These are phyloP conservation scores for Fusarium bactridioides DNA, from an alignment of 2,329 filamentous ascomycete genomes.

Conservation along the genomic window DNA sequence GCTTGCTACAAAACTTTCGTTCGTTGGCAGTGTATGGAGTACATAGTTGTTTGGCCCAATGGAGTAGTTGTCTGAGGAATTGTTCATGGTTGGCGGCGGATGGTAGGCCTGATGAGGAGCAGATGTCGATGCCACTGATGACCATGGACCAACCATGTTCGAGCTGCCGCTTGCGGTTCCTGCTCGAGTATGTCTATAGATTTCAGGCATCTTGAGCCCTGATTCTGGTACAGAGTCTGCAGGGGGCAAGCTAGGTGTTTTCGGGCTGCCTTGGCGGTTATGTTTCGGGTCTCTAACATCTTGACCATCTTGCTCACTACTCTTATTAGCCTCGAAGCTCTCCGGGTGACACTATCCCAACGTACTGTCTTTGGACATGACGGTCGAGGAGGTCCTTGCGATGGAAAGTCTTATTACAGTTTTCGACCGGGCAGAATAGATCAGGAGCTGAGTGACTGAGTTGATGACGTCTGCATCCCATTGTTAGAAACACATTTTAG, in stretches of 20 bases:
- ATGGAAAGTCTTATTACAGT: slow-evolving; percentile 66
- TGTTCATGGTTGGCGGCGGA: slow-evolving; percentile 17
- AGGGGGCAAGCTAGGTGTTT: slow-evolving; percentile 25
- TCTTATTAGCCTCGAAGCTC: slow-evolving; percentile 20
- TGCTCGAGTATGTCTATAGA: slow-evolving; percentile 12
- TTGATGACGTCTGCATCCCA: slow-evolving; percentile 62
- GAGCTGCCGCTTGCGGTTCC: slow-evolving; percentile 16
- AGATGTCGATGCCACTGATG: slow-evolving; percentile 15
- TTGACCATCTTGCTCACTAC: slow-evolving; percentile 35
- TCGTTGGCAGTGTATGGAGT: slow-evolving; percentile 27
- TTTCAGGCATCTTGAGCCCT: slow-evolving; percentile 32
- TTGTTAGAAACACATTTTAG: slow-evolving; percentile 36
- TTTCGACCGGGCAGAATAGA: slow-evolving; percentile 58
- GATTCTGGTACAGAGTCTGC: slow-evolving; percentile 16
- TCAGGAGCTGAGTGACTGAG: slow-evolving; percentile 65
- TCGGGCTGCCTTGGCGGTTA: slow-evolving; percentile 21
- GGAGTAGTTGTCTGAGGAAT: slow-evolving; percentile 30
- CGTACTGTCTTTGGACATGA: slow-evolving; percentile 56
- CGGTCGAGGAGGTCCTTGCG: slow-evolving; percentile 67
- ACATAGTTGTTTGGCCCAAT: slow-evolving; percentile 36
- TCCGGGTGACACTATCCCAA: not conserved
- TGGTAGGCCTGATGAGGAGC: slow-evolving; percentile 19
- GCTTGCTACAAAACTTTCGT: slow-evolving; percentile 18
- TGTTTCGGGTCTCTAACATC: slow-evolving; percentile 1
- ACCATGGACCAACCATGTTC: slow-evolving; percentile 35